These are phyloP conservation scores for Lepidopterella palustris DNA, from an alignment of 495 filamentous ascomycete genomes.

Conservation along the genomic window DNA sequence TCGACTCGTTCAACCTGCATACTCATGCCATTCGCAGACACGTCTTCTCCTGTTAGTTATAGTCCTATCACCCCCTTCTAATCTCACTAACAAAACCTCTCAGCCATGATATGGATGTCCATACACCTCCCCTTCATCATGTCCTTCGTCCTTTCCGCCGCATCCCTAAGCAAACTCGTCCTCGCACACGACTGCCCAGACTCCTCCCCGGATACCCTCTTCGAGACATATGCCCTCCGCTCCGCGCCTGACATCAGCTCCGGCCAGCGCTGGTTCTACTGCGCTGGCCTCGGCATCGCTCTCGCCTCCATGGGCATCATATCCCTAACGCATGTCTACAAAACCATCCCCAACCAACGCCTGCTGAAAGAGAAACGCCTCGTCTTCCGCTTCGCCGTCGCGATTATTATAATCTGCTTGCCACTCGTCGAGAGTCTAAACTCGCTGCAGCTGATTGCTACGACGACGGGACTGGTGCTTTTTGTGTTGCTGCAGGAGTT, in stretches of 20 bases:
- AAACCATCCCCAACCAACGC: conserved; percentile 38
- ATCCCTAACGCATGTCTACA: conserved; percentile 41
- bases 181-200: conserved; percentile 46
- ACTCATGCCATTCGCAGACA: conserved; percentile 51
- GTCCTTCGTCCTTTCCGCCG: conserved; percentile 48
- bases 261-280: conserved; percentile 55
- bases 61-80: background rate
- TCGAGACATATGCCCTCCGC: conserved; percentile 39
- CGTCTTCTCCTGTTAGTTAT: conserved; percentile 35
- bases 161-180: conserved; percentile 49
- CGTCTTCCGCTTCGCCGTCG: conserved; percentile 42
- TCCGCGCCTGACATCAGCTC: conserved; percentile 40
- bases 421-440: conserved; percentile 43
- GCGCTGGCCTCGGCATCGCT: conserved; percentile 47
- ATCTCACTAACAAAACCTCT: conserved; percentile 1
- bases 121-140: conserved; percentile 52
- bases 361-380: conserved; percentile 44
- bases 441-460: conserved; percentile 44
- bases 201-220: conserved; percentile 40
- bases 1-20: conserved; percentile 49
- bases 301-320: conserved; percentile 48
- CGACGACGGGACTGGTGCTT: conserved; percentile 43
- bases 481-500: conserved; percentile 47
- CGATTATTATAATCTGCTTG: conserved; percentile 44
- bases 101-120: conserved; percentile 40